These are phyloP conservation scores for Dovyalis caffra DNA, from an alignment of 345 rosid species.

Conservation along the genomic window DNA sequence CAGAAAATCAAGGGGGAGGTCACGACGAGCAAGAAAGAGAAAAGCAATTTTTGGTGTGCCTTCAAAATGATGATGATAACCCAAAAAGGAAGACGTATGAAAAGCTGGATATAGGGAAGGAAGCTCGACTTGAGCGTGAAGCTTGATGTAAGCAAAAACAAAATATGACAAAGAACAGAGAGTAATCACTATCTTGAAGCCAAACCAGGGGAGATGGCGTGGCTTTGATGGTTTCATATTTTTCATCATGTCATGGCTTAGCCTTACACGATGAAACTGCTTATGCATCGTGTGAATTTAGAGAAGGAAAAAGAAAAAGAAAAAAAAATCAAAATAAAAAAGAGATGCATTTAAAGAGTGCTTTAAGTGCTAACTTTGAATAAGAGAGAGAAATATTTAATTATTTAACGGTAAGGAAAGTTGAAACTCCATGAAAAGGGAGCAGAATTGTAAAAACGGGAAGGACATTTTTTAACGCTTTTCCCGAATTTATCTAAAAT, in stretches of 20 bases:
- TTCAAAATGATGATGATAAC: not conserved
- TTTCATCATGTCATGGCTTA: conserved; percentile 1
- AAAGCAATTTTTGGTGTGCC: conserved; percentile 27
- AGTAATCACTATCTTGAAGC: not conserved
- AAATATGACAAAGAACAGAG: not conserved
- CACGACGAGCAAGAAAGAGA: conserved; percentile 25
- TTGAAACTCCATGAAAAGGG: not conserved
- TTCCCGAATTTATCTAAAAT: no score
- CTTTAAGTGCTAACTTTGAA: not conserved
- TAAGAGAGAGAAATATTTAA: not conserved
- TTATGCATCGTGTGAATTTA: not conserved
- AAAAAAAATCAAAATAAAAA: no score
- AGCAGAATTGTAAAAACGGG: not conserved
- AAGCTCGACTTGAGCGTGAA: not conserved
- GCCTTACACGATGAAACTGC: not conserved
- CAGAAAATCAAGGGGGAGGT: conserved; percentile 32
- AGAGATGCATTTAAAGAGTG: not conserved
- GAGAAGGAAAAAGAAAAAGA: no score
- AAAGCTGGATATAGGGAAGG: not conserved
- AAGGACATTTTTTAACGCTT: no score
- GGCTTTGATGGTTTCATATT: not conserved
- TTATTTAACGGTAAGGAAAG: not conserved
- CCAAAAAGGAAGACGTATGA: not conserved
- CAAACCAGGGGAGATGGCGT: not conserved
- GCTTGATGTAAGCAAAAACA: not conserved